phyloP scores from a whole-genome alignment of 768 basidiomycete genomes.

The Lactarius quietus region DNA sequence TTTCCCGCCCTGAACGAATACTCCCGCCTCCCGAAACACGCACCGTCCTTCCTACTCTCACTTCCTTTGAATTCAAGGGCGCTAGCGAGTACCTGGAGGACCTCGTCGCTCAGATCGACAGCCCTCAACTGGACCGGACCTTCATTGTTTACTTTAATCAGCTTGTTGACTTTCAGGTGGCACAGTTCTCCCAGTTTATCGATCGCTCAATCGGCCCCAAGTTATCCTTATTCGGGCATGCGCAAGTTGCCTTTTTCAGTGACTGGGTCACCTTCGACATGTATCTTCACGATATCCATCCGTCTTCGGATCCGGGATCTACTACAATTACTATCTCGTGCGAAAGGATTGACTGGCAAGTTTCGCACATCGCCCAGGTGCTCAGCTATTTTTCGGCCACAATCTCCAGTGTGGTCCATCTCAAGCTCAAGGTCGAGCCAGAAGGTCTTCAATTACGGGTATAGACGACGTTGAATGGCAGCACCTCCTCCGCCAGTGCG shows the following conservation, averaged over 20 bases:
- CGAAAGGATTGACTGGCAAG: background rate
- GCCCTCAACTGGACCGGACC: background rate
- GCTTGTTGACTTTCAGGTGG: background rate
- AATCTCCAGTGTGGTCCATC: background rate
- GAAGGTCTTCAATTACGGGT: background rate
- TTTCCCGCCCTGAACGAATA: background rate
- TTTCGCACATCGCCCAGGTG: background rate
- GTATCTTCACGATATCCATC: background rate
- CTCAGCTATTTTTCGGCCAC: background rate
- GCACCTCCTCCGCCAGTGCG: background rate
- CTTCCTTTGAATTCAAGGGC: background rate
- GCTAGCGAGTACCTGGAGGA: background rate
- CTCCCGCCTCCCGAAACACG: background rate
- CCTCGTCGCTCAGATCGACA: background rate
- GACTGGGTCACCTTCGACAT: background rate
- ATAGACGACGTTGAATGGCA: background rate
- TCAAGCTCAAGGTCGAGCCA: background rate
- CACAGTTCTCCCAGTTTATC: background rate
- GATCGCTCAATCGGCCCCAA: background rate
- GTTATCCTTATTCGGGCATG: background rate
- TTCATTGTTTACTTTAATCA: background rate
- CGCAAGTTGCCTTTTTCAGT: background rate
- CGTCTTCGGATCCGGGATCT: background rate
- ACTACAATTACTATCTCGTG: background rate
- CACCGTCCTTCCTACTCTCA: background rate